Evolutionary conservation across 352 stramenopile genomes (phyloP), one percentile per base, ranked within the genome.

Genomic region (Phytophthora syringae): DNA sequence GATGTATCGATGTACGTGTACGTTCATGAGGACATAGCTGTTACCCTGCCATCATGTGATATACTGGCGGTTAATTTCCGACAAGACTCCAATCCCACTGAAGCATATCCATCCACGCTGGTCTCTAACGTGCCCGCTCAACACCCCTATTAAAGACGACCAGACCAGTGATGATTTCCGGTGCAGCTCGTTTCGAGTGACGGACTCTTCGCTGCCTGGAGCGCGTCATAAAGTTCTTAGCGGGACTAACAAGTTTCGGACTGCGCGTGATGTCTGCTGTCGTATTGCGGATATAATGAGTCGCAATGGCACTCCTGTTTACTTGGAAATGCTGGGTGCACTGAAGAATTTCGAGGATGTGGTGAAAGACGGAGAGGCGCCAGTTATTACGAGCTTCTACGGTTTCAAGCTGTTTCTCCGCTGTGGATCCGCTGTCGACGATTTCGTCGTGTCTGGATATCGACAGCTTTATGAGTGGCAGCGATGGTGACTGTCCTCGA

Each of bases 271-370:
- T 37, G 20, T 60, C 5, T 2, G 4, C 1, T 18, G 2, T 15
- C 52, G 40, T 7, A 37, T 60, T 36, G 40, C 52, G 4, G 40
- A 60, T 6, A 44, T 45, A 7, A 60, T 52, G 52, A 52, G 52
- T 18, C 52, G 52, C 5, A 60, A 60, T 20, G 27, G 28, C 7
- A 60, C 52, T 36, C 52, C 25, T 34, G 24, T 52, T 11, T 52
- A 32, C 40, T 7, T 30, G n/a, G 32, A 52, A 25, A 45, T 60
- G 37, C 15, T 42, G 37, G 28, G 21, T 27, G 16, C 47, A 20
- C 20, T 56, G 34, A 42, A 52, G 27, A 16, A 20, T 12, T 45
- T 60, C 6, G 39, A 60, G 30, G 24, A 44, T 16, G 20, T 36
- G 5, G 18, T 60, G 4, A 52, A 9, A 7, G 40, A 52, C 16